Evolutionary conservation across 1,284 basidiomycete species (phyloP), one percentile per base, ranked within the genome.

Genomic region (Boletus semigastroideus): DNA sequence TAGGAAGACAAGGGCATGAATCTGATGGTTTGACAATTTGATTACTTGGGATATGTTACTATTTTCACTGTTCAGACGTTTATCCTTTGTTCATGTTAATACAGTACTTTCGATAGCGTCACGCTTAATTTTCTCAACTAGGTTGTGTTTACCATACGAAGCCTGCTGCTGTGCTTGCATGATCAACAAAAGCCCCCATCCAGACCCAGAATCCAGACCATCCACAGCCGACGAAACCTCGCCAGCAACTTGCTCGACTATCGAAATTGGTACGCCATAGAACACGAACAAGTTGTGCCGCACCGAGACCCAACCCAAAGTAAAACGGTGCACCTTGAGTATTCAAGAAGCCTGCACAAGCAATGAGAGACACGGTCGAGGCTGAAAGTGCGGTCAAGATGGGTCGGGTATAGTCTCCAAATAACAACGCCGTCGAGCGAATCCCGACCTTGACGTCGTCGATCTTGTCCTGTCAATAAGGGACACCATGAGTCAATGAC

Each of bases 371-470:
- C 56, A 98, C 66, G 46, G 92, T 87, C 4, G 86, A 82, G 0
- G 78, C 73, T 1, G 92, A 92, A 48, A 99, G 85, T 11, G 77
- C 80, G 11, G 80, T 73, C 36, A 99, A 82, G 59, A 97, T 84
- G 0, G 86, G 80, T 11, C 90, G 84, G 1, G 94, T 90, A 30
- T 80, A 77, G 40, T 83, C 75, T 31, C 84, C 90, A 68, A 99
- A 98, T 39, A 97, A 79, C 43, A 99, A 78, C 0, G 97, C 97
- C 2, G 95, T 99, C 10, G 93, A 96, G 58, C 90, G 92, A 66
- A 99, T 96, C 20, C 92, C 94, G 17, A 85, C 92, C 45, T 80
- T 76, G 37, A 92, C 77, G 65, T 99, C 97, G 74, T 99, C 97
- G 8, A 63, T 71, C 75, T 98, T 99, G 73, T 99, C 97, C 89